Conservation (phyloP, 2,329 filamentous ascomycete genomes). For the Domatiomyces globalis region DNA sequence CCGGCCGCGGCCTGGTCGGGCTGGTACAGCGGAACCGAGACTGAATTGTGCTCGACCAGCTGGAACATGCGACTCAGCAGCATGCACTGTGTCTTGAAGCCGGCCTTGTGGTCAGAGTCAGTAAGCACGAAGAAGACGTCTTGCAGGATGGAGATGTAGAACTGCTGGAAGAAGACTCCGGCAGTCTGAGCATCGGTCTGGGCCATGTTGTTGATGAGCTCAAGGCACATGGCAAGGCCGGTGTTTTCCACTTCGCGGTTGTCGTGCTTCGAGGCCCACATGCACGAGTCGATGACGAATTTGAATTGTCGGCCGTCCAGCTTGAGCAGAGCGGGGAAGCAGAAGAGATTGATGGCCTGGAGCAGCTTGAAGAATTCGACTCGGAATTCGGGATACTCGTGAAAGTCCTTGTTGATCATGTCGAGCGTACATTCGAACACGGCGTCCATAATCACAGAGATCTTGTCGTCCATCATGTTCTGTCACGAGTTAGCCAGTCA, state of each 20-base stretch:
- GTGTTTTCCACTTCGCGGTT: constrained; percentile 95
- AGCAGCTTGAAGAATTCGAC: constrained; percentile 99
- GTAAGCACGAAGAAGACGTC: constrained; percentile 98
- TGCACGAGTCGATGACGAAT: constrained; percentile 97
- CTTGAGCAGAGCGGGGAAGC: constrained; percentile 87
- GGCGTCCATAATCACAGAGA: constrained; percentile 93
- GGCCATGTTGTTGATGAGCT: constrained; percentile 93
- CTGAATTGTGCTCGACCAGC: constrained; percentile 79
- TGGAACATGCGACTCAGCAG: constrained; percentile 91
- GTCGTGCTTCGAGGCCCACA: constrained; percentile 99
- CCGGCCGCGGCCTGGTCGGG: constrained; percentile 68
- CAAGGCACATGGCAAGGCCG: constrained; percentile 93
- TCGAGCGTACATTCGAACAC: constrained; percentile 97
- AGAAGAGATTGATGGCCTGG: constrained; percentile 89
- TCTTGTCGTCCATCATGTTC: constrained; percentile 95
- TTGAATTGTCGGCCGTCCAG: constrained; percentile 96
- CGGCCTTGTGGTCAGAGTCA: constrained; percentile 95
- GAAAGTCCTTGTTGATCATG: constrained; percentile 99
- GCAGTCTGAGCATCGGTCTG: constrained; percentile 76
- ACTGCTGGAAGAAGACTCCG: constrained; percentile 94
- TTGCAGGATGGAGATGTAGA: constrained; percentile 88
- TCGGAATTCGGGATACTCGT: constrained; percentile 93
- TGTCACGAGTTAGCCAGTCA: constrained; percentile 30
- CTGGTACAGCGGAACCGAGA: constrained; percentile 80
- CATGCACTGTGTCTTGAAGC: constrained; percentile 95